Conservation (phyloP, 768 basidiomycete genomes). For the Phylloporus arenicola region DNA sequence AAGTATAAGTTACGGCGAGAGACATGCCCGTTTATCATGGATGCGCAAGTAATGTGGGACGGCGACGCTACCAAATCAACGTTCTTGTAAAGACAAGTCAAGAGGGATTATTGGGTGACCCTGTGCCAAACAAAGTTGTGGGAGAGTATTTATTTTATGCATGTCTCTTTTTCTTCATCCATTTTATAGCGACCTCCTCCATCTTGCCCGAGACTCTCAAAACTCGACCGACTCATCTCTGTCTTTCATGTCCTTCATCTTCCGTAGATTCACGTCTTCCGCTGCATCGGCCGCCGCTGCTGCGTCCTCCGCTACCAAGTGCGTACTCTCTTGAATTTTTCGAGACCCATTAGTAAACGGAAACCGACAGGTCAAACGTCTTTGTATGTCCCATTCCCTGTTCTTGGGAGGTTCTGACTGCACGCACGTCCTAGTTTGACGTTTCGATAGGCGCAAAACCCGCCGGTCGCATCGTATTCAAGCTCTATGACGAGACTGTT, state of each 20-base stretch:
- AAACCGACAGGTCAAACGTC: conserved; percentile 16
- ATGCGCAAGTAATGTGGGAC: no score
- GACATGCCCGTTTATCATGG: no score
- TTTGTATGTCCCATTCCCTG: conserved; percentile 28
- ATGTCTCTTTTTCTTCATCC: conserved; percentile 24
- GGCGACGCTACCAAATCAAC: no score
- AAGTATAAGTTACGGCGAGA: no score
- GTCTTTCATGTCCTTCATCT: conserved; percentile 42
- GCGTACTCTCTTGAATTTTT: background rate
- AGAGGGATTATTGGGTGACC: no score
- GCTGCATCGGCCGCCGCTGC: conserved; percentile 33
- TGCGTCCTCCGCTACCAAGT: conserved; percentile 15
- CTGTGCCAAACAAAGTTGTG: background rate
- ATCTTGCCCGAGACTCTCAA: conserved; percentile 9
- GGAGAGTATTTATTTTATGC: background rate
- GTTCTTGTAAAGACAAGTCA: no score
- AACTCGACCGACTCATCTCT: conserved; percentile 11
- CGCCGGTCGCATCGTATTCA: conserved; percentile 72
- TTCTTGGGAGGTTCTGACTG: background rate
- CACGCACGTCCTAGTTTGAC: conserved; percentile 46
- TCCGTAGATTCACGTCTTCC: conserved; percentile 48
- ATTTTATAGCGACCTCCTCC: conserved; percentile 19
- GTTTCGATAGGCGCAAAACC: conserved; percentile 54
- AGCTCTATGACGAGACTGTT: conserved; percentile 77
- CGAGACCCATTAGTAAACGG: background rate